Percentiles rank a stretch among this genome's conserved stretches.
Conservation (phyloP, 768 basidiomycete genomes). For the Calocybe gangraenosa region DNA sequence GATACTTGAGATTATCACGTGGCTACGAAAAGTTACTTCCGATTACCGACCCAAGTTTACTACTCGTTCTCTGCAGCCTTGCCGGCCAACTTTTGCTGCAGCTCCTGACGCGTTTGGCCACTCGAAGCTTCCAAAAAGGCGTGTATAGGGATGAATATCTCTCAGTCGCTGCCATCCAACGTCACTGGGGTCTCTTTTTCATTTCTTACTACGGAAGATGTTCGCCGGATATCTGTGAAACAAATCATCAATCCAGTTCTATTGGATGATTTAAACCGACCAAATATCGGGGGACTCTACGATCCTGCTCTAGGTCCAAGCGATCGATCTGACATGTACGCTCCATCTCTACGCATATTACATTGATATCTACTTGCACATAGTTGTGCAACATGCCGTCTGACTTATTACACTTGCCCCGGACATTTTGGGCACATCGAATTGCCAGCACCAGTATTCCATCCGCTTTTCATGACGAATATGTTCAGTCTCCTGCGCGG, state of each 20-base stretch:
- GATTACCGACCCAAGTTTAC: conserved; percentile 14
- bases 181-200: conserved; percentile 88
- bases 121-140: conserved; percentile 4
- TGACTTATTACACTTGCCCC: conserved; percentile 92
- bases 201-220: conserved; percentile 83
- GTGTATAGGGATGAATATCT: conserved; percentile 72
- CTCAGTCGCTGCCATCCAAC: conserved; percentile 81
- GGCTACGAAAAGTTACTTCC: conserved; percentile 26
- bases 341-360: conserved; percentile 15
- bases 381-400: conserved; percentile 91
- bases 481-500: conserved; percentile 84
- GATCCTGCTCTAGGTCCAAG: conserved; percentile 94
- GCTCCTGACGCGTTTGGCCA: conserved; percentile 11
- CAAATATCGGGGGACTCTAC: conserved; percentile 89
- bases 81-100: conserved; percentile 4
- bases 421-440: conserved; percentile 99
- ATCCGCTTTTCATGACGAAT: conserved; percentile 93
- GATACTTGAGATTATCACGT: conserved; percentile 22
- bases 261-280: conserved; percentile 89
- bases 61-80: background rate
- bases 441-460: conserved; percentile 91
- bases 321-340: conserved; percentile 87
- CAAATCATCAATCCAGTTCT: conserved; percentile 92
- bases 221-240: conserved; percentile 94
- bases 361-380: conserved; percentile 11